These are phyloP conservation scores for Xylariaceae sp. DNA, from an alignment of 2,329 filamentous ascomycete species.

Conservation along the genomic window DNA sequence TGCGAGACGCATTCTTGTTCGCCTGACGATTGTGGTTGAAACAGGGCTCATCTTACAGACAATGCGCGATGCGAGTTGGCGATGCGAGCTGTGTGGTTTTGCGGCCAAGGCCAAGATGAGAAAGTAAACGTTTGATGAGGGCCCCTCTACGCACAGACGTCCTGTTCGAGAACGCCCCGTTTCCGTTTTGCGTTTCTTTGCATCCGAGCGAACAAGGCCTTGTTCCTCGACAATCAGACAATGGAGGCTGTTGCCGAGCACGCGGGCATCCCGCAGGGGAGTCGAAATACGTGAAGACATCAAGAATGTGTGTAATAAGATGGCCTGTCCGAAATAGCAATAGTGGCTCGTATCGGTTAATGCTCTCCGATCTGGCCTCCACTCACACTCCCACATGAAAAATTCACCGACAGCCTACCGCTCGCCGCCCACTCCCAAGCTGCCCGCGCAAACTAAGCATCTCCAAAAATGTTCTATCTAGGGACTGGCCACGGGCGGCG, in stretches of 20 bases:
- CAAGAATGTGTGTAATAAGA: too few species aligned
- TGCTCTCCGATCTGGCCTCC: slow-evolving; percentile 27
- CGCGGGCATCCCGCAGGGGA: too few species aligned
- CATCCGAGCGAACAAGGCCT: slow-evolving; percentile 26
- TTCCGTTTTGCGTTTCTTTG: slow-evolving; percentile 22
- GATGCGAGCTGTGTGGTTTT: too few species aligned
- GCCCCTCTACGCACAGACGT: slow-evolving; percentile 30
- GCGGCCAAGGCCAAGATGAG: slow-evolving; percentile 5
- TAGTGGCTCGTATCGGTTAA: slow-evolving; percentile 18
- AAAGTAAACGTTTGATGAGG: slow-evolving; percentile 20
- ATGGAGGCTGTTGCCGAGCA: slow-evolving; percentile 19
- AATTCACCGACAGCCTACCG: not conserved
- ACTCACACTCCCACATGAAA: slow-evolving; percentile 4
- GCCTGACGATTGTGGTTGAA: slow-evolving; percentile 12
- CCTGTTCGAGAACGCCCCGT: slow-evolving; percentile 28
- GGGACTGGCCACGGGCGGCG: too few species aligned
- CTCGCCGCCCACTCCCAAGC: slow-evolving; percentile 13
- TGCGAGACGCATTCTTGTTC: slow-evolving; percentile 11
- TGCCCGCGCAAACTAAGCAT: slow-evolving; percentile 13
- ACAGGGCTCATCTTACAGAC: slow-evolving; percentile 23
- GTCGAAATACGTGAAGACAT: too few species aligned
- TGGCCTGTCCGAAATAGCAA: too few species aligned
- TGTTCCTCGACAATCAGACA: slow-evolving; percentile 21
- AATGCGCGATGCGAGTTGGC: slow-evolving; percentile 25
- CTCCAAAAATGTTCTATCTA: too few species aligned